Base-by-base conservation (phyloP, 345 rosid genomes). In the Dovyalis caffra region DNA sequence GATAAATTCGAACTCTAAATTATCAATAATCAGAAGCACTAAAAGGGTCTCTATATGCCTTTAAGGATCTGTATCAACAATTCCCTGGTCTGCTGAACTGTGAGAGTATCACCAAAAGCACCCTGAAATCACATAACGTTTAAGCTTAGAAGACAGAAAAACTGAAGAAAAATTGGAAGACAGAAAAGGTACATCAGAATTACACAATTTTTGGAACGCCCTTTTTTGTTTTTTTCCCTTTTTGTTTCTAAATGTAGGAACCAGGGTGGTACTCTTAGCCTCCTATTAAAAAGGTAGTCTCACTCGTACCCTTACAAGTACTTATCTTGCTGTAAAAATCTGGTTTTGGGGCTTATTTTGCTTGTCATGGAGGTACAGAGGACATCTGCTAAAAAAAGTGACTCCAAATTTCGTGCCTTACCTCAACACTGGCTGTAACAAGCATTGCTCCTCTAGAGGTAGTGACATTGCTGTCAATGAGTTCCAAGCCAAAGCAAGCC, bases 351-450 rank as follows among this genome's bases (percentile, higher is more conserved):
- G n/a, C n/a, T n/a, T n/a, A n/a, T n/a, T n/a, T n/a, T 9, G 8
- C 38, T 9, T 35, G 38, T 35, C 38, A 35, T 35, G 38, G 38
- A 35, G 38, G 38, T 35, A 9, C 38, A 35, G 38, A 35, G 38
- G 9, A 1, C 38, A 35, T 35, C 38, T 35, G 5, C 35, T 31
- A 66, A 18, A 43, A 25, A n/a, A 38, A 45, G 21, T 26, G 32
- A 29, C 28, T 26, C 8, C 8, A 32, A 29, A 8, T 31, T 31
- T 4, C 8, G 25, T 1, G 35, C 10, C 33, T 79, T 76, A 85
- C 92, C 83, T 87, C 84, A 76, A 91, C 45, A 66, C 86, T 88
- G 33, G 96, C 85, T 16, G 85, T 75, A 64, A 93, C 69, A 18
- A 91, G 86, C 78, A 85, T 80, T 1, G 88, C 83, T 49, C 96